These are phyloP conservation scores for Venturia aucupariae DNA, from an alignment of 2,329 filamentous ascomycete genomes.

Conservation along the genomic window DNA sequence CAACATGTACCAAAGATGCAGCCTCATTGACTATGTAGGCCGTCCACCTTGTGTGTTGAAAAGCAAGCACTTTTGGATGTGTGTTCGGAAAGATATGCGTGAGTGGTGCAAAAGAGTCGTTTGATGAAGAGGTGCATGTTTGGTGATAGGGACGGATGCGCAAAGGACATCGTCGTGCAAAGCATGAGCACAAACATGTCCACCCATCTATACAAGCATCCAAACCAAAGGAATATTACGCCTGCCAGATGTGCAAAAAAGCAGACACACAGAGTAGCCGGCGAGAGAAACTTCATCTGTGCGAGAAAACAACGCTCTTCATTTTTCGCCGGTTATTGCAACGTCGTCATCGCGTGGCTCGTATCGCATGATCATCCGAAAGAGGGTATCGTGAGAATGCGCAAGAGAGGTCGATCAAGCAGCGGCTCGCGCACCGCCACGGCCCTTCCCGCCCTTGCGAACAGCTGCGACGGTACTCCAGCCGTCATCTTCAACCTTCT, in stretches of 20 bases:
- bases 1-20: constrained; percentile 3
- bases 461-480: constrained; percentile 39
- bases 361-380: constrained; percentile 4
- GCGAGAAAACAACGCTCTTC: constrained; percentile 3
- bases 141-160: not conserved
- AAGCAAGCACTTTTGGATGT: not conserved
- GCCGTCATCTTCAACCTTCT: constrained; percentile 42
- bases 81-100: not conserved
- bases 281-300: not conserved
- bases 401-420: not conserved
- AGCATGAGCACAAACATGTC: not conserved
- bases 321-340: constrained; percentile 5
- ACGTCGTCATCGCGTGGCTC: not conserved
- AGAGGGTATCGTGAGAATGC: constrained; percentile 9
- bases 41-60: not conserved
- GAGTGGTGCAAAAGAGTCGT: not conserved
- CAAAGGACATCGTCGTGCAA: not conserved
- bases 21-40: not conserved
- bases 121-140: not conserved
- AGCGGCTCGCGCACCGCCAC: constrained; percentile 12
- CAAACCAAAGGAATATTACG: constrained; percentile 3
- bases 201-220: constrained; percentile 5
- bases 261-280: not conserved
- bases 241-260: not conserved
- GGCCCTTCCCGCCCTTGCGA: constrained; percentile 7